A percentile compares a stretch with the other conserved stretches of the same genome.
These are phyloP conservation scores for Exophiala mesophila DNA, from an alignment of 2,329 filamentous ascomycete species.

Conservation along the genomic window DNA sequence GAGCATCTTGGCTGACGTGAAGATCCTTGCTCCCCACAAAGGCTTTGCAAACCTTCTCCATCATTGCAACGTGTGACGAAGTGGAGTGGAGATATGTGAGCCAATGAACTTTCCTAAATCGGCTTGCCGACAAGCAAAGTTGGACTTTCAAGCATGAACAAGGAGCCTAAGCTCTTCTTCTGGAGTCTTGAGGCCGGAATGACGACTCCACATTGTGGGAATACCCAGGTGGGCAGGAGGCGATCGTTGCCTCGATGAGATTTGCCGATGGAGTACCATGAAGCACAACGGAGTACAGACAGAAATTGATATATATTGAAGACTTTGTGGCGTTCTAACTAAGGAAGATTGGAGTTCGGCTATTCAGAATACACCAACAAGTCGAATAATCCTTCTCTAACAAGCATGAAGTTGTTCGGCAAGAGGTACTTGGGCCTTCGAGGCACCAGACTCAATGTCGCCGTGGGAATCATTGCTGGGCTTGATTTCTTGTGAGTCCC, in stretches of 20 bases:
- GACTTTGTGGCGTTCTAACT: too few relatives aligned
- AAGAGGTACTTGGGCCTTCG: conserved; percentile 57
- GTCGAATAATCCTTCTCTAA: too few relatives aligned
- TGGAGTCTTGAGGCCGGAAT: not conserved
- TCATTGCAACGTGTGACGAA: not conserved
- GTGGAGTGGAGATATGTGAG: not conserved
- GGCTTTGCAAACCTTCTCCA: not conserved
- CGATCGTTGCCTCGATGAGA: too few relatives aligned
- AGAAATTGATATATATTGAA: too few relatives aligned
- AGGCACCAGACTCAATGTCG: conserved; percentile 62
- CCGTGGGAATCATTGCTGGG: conserved; percentile 64
- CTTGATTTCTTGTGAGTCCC: conserved; percentile 32
- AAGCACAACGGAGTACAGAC: too few relatives aligned
- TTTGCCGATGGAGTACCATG: too few relatives aligned
- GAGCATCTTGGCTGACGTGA: not conserved
- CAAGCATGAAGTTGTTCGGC: conserved; percentile 18
- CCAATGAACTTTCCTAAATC: too few relatives aligned
- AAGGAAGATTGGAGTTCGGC: too few relatives aligned
- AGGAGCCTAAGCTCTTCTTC: not conserved
- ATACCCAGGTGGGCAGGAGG: too few relatives aligned
- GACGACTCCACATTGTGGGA: not conserved
- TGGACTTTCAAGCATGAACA: not conserved
- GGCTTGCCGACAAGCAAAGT: too few relatives aligned
- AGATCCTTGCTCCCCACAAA: conserved; percentile 2
- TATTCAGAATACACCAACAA: too few relatives aligned